Evolutionary conservation across 495 filamentous ascomycete species (phyloP).

Genomic region (Neurospora sp.): DNA sequence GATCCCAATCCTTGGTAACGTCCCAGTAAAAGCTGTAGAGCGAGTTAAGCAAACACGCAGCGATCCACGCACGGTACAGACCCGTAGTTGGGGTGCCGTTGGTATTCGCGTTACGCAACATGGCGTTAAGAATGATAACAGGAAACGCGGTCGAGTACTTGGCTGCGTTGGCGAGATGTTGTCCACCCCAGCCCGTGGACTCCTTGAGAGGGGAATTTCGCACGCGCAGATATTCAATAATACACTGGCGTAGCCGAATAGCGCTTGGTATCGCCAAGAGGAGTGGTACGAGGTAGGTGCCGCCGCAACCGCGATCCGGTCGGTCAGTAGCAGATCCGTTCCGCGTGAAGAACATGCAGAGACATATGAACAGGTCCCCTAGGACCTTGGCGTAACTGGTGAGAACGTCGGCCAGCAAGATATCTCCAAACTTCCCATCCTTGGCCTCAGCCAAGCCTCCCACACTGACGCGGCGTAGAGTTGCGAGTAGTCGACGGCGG

Average conservation of each 20-base stretch:
- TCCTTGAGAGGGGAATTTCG: constrained; percentile 39
- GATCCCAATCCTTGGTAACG: constrained; percentile 91
- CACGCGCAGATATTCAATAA: constrained; percentile 77
- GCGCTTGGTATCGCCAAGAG: constrained; percentile 71
- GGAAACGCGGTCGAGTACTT: constrained; percentile 92
- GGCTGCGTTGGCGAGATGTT: constrained; percentile 83
- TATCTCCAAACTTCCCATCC: constrained; percentile 86
- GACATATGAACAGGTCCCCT: constrained; percentile 75
- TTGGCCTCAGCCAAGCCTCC: constrained; percentile 71
- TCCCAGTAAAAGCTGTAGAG: constrained; percentile 98
- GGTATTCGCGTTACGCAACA: constrained; percentile 51
- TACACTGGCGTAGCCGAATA: constrained; percentile 84
- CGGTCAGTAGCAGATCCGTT: constrained; percentile 62
- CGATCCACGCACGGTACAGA: constrained; percentile 45
- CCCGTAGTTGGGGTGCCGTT: constrained; percentile 1
- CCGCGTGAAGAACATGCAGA: constrained; percentile 75
- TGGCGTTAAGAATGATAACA: constrained; percentile 66
- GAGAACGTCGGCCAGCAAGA: constrained; percentile 86
- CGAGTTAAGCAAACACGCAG: constrained; percentile 64
- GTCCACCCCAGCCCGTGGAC: constrained; percentile 53
- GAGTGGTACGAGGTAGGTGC: constrained; percentile 61
- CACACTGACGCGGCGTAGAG: constrained; percentile 60
- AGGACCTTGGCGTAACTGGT: constrained; percentile 90
- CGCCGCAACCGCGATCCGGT: constrained; percentile 74
- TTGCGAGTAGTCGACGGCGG: constrained; percentile 62